Evolutionary conservation across 2,329 filamentous ascomycete species (phyloP).

Genomic region (Rutstroemia sp.): DNA sequence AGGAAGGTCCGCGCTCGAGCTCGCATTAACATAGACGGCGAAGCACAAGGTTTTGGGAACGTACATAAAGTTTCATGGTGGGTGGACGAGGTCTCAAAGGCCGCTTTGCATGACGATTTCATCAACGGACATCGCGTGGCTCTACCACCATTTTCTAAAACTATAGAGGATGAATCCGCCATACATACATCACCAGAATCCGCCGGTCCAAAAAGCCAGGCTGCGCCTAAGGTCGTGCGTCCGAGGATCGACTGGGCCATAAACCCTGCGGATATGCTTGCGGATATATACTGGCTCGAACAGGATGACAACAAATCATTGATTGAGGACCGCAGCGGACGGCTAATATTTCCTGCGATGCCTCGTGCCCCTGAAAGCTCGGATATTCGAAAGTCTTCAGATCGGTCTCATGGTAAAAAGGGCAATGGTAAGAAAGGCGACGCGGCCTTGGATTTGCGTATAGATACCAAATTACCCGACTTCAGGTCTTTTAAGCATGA

Average conservation of each 20-base stretch:
- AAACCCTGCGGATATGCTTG: slow-evolving; percentile 76
- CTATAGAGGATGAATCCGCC: slow-evolving; percentile 19
- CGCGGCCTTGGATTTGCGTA: slow-evolving; percentile 18
- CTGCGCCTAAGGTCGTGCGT: slow-evolving; percentile 51
- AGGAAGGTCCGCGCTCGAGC: slow-evolving; percentile 77
- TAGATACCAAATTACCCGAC: slow-evolving; percentile 29
- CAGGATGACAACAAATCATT: slow-evolving; percentile 71
- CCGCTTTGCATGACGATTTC: slow-evolving; percentile 17
- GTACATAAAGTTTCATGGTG: slow-evolving; percentile 64
- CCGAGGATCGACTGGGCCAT: slow-evolving; percentile 80
- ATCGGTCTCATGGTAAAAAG: slow-evolving; percentile 12
- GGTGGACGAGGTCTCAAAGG: slow-evolving; percentile 56
- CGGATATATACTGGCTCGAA: slow-evolving; percentile 87
- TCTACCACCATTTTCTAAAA: slow-evolving; percentile 35
- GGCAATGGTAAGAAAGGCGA: slow-evolving; percentile 12
- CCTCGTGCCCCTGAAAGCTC: slow-evolving; percentile 16
- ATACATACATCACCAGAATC: slow-evolving; percentile 32
- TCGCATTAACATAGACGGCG: slow-evolving; percentile 64
- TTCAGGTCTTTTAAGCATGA: slow-evolving; percentile 27
- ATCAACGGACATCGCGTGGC: slow-evolving; percentile 31
- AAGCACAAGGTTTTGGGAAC: slow-evolving; percentile 71
- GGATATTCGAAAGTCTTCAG: slow-evolving; percentile 13
- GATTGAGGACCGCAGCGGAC: slow-evolving; percentile 73
- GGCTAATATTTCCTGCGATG: slow-evolving; percentile 55
- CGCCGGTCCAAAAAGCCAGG: slow-evolving; percentile 33